phyloP scores from a whole-genome alignment of 768 basidiomycete species.

The Hemileccinum rubropunctum region DNA sequence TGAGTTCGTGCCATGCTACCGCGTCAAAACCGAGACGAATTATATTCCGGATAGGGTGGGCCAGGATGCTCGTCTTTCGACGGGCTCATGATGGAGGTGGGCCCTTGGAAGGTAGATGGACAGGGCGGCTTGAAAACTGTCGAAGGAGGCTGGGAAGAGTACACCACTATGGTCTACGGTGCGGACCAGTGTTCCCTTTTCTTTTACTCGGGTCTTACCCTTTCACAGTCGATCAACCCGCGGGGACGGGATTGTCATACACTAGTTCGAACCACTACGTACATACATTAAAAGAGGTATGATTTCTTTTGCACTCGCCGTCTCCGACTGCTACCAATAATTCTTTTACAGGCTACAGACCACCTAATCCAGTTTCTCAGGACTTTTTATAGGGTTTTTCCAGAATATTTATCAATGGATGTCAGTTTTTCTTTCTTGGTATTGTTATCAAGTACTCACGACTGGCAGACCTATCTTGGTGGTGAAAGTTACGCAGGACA shows the following conservation, averaged over 20 bases:
- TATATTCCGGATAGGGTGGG: constrained; percentile 60
- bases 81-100: constrained; percentile 97
- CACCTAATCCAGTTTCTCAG: constrained; percentile 82
- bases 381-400: constrained; percentile 90
- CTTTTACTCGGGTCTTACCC: constrained; percentile 7
- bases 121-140: constrained; percentile 66
- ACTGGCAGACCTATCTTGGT: constrained; percentile 83
- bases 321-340: constrained; percentile 1
- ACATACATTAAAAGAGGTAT: constrained; percentile 70
- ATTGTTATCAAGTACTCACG: constrained; percentile 7
- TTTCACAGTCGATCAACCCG: constrained; percentile 89
- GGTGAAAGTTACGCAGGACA: constrained; percentile 98
- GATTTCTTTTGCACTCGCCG: constrained; percentile 11
- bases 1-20: constrained; percentile 33
- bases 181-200: constrained; percentile 30
- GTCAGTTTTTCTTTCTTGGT: constrained; percentile 46
- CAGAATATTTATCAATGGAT: constrained; percentile 79
- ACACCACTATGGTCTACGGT: constrained; percentile 92
- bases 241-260: constrained; percentile 93
- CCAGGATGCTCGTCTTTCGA: constrained; percentile 98
- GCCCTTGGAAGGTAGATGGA: constrained; percentile 82
- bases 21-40: not conserved
- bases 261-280: constrained; percentile 83
- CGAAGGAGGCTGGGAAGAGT: constrained; percentile 97
- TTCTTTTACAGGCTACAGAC: constrained; percentile 52